phyloP scores from a whole-genome alignment of 2,329 filamentous ascomycete genomes.

The Penicillium sp. region DNA sequence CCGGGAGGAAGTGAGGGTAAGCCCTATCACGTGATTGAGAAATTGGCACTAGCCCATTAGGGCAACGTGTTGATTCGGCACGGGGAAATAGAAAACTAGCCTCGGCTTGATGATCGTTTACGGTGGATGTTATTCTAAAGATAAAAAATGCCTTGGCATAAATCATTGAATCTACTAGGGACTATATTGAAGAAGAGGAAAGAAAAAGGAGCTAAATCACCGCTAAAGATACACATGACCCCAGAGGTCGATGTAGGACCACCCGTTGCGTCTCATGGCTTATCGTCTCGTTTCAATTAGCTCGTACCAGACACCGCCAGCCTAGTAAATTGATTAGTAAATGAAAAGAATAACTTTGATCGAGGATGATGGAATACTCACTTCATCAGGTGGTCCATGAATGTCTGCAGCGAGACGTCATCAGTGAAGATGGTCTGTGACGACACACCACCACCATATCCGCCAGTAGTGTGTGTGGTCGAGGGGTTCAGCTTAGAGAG shows the following conservation, averaged over 20 bases:
- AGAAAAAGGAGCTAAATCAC: slow-evolving; percentile 34
- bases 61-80: slow-evolving; percentile 13
- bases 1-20: slow-evolving; percentile 15
- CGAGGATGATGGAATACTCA: slow-evolving; percentile 50
- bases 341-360: neutral
- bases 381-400: slow-evolving; percentile 99
- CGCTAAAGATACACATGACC: slow-evolving; percentile 48
- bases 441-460: slow-evolving; percentile 85
- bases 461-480: slow-evolving; percentile 91
- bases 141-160: slow-evolving; percentile 21
- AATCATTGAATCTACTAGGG: slow-evolving; percentile 34
- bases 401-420: slow-evolving; percentile 95
- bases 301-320: slow-evolving; percentile 55
- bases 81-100: neutral
- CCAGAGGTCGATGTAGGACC: slow-evolving; percentile 33
- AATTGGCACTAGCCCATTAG: slow-evolving; percentile 5
- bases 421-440: slow-evolving; percentile 99
- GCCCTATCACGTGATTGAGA: slow-evolving; percentile 15
- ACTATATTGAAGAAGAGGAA: slow-evolving; percentile 30
- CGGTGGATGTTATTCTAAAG: neutral
- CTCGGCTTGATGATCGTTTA: neutral
- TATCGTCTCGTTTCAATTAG: slow-evolving; percentile 40
- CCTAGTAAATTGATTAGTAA: slow-evolving; percentile 39
- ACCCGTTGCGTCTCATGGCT: slow-evolving; percentile 38
- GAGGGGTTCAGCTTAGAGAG: slow-evolving; percentile 96